Percentiles rank a stretch among this genome's conserved stretches.
Conservation (phyloP, 345 rosid species). For the Kandelia obovata region DNA sequence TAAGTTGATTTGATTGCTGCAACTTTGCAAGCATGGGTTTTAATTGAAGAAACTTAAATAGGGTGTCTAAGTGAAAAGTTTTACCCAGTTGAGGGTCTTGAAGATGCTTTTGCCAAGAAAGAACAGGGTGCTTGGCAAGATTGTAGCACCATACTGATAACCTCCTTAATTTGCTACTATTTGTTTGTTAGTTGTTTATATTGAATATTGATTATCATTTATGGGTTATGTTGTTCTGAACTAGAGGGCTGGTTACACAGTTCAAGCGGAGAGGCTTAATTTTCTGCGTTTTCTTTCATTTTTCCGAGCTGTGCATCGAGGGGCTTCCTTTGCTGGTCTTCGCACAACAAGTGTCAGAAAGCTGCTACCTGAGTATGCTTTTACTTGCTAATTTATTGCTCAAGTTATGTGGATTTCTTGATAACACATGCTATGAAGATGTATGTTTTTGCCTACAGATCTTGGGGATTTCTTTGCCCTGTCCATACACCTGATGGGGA, state of each 20-base stretch:
- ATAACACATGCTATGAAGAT: background rate
- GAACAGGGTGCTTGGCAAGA: too few relatives aligned
- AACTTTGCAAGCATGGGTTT: too few relatives aligned
- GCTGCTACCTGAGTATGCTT: conserved; percentile 88
- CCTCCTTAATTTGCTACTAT: background rate
- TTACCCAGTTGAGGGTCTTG: too few relatives aligned
- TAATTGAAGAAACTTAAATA: too few relatives aligned
- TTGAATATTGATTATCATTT: conserved; percentile 5
- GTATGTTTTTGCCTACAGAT: conserved; percentile 36
- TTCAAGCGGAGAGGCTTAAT: conserved; percentile 97
- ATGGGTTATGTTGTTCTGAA: background rate
- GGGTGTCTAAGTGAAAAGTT: too few relatives aligned
- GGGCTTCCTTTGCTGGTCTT: conserved; percentile 94
- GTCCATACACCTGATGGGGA: conserved; percentile 99
- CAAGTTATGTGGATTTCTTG: conserved; percentile 14
- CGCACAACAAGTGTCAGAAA: conserved; percentile 96
- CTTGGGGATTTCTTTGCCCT: conserved; percentile 99
- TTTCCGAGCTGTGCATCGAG: conserved; percentile 94
- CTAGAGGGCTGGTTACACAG: conserved; percentile 91
- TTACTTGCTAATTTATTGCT: conserved; percentile 7
- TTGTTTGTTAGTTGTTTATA: conserved; percentile 17
- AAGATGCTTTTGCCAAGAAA: too few relatives aligned
- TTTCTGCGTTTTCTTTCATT: conserved; percentile 84
- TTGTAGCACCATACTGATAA: too few relatives aligned
- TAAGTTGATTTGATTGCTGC: too few relatives aligned